Evolutionary conservation across 768 basidiomycete species (phyloP).

Genomic region (Suillus weaverae): DNA sequence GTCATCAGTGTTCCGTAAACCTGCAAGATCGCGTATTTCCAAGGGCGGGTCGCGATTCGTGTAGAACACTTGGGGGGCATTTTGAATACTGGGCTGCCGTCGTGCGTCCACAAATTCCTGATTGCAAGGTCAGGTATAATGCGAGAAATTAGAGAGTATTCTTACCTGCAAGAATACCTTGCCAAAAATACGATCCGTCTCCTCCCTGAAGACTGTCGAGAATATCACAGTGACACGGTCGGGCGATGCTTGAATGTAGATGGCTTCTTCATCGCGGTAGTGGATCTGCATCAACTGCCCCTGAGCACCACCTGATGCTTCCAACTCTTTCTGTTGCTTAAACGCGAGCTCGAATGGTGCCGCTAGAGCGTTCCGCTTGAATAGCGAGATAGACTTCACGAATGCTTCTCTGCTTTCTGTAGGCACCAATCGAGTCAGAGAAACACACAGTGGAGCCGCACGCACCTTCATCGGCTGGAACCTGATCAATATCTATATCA

Average conservation of each 20-base stretch:
- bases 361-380: slow-evolving; percentile 92
- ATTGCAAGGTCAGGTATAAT: slow-evolving; percentile 9
- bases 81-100: slow-evolving; percentile 87
- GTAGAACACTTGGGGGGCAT: slow-evolving; percentile 95
- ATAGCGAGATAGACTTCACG: slow-evolving; percentile 75
- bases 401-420: slow-evolving; percentile 79
- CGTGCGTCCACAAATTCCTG: slow-evolving; percentile 99
- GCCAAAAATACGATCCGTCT: slow-evolving; percentile 95
- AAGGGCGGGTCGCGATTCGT: slow-evolving; percentile 93
- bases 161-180: slow-evolving; percentile 96
- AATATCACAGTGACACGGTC: slow-evolving; percentile 99
- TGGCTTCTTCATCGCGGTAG: slow-evolving; percentile 96
- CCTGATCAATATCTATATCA: slow-evolving; percentile 82
- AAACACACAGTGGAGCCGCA: slow-evolving; percentile 11
- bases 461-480: slow-evolving; percentile 79
- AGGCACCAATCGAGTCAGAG: slow-evolving; percentile 11
- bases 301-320: slow-evolving; percentile 60
- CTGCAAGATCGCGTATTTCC: slow-evolving; percentile 88
- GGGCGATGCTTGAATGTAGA: slow-evolving; percentile 88
- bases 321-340: slow-evolving; percentile 78
- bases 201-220: slow-evolving; percentile 94
- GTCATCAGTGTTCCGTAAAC: slow-evolving; percentile 80
- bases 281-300: slow-evolving; percentile 91
- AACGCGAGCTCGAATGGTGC: slow-evolving; percentile 94
- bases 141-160: not conserved